These are phyloP conservation scores for Delitschia confertaspora DNA, from an alignment of 495 filamentous ascomycete genomes.

Conservation along the genomic window DNA sequence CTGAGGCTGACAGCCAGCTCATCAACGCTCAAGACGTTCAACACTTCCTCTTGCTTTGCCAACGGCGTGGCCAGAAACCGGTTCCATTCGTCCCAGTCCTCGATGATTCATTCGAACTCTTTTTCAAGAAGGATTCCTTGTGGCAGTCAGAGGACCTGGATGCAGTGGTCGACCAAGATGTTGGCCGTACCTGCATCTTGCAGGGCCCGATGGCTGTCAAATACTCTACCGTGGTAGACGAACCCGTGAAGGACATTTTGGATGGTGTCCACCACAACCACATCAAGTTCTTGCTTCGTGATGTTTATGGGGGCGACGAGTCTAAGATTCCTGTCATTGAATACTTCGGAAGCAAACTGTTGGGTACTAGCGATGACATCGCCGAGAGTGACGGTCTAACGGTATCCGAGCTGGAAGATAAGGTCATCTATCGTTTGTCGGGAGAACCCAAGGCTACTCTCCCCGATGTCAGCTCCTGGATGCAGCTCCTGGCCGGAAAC, in stretches of 20 bases:
- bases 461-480: conserved; percentile 74
- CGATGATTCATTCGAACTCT: conserved; percentile 94
- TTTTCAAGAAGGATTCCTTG: conserved; percentile 99
- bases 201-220: conserved; percentile 91
- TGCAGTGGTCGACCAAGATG: conserved; percentile 91
- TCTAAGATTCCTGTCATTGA: conserved; percentile 73
- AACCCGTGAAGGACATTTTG: conserved; percentile 88
- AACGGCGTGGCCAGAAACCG: conserved; percentile 88
- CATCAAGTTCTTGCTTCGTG: conserved; percentile 65
- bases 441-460: conserved; percentile 57
- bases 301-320: conserved; percentile 69
- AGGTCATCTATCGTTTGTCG: conserved; percentile 71
- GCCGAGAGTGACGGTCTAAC: conserved; percentile 79
- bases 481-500: conserved; percentile 78
- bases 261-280: conserved; percentile 82
- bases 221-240: conserved; percentile 79
- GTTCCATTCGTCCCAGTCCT: conserved; percentile 88
- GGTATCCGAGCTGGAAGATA: conserved; percentile 61
- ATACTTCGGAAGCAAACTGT: conserved; percentile 83
- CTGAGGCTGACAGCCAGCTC: conserved; percentile 76
- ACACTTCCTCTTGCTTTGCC: conserved; percentile 89
- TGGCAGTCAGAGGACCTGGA: conserved; percentile 98
- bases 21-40: conserved; percentile 97
- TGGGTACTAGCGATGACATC: conserved; percentile 41
- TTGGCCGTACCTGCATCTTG: conserved; percentile 87